Evolutionary conservation across 768 basidiomycete genomes (phyloP), one percentile per base, ranked within the genome.

Genomic region (Boletus rubescentipes): DNA sequence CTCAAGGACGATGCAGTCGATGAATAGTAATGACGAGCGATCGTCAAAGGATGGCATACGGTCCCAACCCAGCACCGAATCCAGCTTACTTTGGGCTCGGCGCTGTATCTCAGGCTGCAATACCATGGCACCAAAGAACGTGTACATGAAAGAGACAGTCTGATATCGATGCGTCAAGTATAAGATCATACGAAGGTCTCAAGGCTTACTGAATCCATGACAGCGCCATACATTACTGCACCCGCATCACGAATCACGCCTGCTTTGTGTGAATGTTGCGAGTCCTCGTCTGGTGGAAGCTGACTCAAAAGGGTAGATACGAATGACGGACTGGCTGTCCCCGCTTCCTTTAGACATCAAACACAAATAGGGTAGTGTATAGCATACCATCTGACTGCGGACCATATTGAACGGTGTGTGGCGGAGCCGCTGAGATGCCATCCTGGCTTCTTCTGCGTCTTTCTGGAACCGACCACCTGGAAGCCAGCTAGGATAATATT

Each of bases 401-500:
- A 58, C 59, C 38, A 57, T 58, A 9, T 49, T 20, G 16, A 55
- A 61, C 14, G 59, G 50, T 6, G 14, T 32, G 30, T 52, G 9
- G 20, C 46, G 53, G 21, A 58, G 29, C 18, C 39, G 49, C 12
- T 31, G 21, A 9, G 10, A 18, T 23, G 44, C 15, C 11, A 18
- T 5, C 31, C 39, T 51, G 2, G 49, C 53, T 15, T 44, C 56
- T 30, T 5, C 38, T n/a, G 52, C 59, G 16, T 45, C 49, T 14
- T 46, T 46, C 16, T 58, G 37, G n/a, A 61, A 58, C 10, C 41
- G 16, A 20, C 56, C 56, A 10, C 55, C 55, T 21, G 59, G 59
- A 29, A 60, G 36, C 59, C 52, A 60, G 20, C 59, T 31, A n/a
- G 56, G 59, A n/a, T 54, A 58, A 36, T 54, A 53, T 46, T 44